These are phyloP conservation scores for Flaveria trinervia DNA, from an alignment of 129 eudicot species.

Conservation along the genomic window DNA sequence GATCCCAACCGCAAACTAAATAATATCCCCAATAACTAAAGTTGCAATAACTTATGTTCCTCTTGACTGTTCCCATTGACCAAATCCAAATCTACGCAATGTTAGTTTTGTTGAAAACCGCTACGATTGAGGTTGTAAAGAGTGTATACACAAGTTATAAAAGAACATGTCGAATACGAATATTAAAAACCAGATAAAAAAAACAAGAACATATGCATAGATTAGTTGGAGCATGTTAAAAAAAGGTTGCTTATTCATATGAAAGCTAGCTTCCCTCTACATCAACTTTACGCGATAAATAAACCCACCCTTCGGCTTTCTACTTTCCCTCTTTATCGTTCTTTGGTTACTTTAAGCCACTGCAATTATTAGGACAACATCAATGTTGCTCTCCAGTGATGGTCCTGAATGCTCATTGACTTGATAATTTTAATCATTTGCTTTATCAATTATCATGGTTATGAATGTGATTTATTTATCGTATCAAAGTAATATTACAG, in stretches of 20 bases:
- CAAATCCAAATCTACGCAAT: neutral
- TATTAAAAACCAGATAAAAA: conserved; percentile 48
- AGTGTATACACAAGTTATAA: conserved; percentile 14
- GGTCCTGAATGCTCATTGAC: conserved; percentile 42
- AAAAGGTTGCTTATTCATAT: conserved; percentile 27
- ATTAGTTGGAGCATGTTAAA: conserved; percentile 49
- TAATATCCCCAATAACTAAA: conserved; percentile 31
- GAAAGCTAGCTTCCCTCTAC: conserved; percentile 33
- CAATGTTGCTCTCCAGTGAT: conserved; percentile 48
- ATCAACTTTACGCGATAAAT: conserved; percentile 41
- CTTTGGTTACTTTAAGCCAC: conserved; percentile 29
- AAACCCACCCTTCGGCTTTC: conserved; percentile 33
- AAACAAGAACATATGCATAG: conserved; percentile 29
- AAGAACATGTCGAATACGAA: conserved; percentile 63
- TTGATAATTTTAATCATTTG: conserved; percentile 18
- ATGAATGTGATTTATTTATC: conserved; percentile 22
- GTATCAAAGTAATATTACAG: conserved; percentile 3
- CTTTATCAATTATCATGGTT: conserved; percentile 24
- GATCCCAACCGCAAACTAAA: conserved; percentile 42
- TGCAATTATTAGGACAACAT: conserved; percentile 47
- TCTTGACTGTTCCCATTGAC: conserved; percentile 18
- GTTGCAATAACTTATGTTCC: conserved; percentile 27
- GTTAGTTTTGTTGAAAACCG: neutral
- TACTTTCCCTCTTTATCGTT: conserved; percentile 32
- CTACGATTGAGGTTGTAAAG: conserved; percentile 9